Percentiles rank a stretch among this genome's conserved stretches.
Evolutionary conservation across 257 asterid genomes (phyloP).

Genomic region (Nicotiana otophora): DNA sequence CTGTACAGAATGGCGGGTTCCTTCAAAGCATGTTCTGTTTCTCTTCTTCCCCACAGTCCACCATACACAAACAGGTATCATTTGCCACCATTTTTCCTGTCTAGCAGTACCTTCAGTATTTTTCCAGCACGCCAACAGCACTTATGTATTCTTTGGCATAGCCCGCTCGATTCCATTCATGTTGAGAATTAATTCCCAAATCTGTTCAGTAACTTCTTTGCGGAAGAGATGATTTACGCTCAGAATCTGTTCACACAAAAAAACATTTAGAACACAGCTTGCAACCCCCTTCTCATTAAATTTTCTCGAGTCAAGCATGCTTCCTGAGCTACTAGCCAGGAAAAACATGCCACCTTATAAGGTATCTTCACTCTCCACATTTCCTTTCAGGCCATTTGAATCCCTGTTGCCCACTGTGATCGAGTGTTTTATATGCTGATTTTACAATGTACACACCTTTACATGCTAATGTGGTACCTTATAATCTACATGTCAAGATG

Average conservation of each 20-base stretch:
- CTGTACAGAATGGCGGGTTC: neutral
- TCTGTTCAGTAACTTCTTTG: neutral
- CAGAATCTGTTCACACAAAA: neutral
- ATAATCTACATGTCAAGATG: neutral
- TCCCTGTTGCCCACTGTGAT: neutral
- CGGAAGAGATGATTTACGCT: neutral
- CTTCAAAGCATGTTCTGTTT: neutral
- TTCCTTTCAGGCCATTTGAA: neutral
- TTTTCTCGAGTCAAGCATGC: too few species aligned
- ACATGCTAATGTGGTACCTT: neutral
- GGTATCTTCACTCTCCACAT: neutral
- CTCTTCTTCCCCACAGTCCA: neutral
- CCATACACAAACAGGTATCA: neutral
- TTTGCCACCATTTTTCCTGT: neutral
- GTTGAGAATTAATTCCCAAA: neutral
- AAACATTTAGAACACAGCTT: neutral
- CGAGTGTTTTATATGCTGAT: neutral
- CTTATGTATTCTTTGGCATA: neutral
- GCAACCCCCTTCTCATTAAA: neutral
- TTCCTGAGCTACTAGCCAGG: too few species aligned
- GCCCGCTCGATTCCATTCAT: neutral
- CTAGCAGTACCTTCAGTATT: neutral
- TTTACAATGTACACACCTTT: neutral
- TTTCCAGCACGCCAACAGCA: neutral
- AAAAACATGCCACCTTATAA: too few species aligned